Conservation (phyloP, 345 rosid genomes). For the Turnera subulata region DNA sequence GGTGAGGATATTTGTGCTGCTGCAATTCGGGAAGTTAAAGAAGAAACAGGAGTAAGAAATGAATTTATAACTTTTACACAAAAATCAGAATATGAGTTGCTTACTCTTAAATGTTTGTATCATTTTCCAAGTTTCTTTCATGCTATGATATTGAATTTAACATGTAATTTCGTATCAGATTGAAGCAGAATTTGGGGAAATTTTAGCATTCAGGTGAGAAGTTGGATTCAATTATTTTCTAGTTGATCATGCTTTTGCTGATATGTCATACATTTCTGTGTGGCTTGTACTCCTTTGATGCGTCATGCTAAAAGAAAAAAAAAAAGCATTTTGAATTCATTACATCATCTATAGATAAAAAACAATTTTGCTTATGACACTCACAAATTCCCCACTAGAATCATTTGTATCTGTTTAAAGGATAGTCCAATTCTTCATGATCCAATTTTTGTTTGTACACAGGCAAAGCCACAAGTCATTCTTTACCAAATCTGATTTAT, state of each 20-base stretch:
- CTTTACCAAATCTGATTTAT: slow-evolving; percentile 49
- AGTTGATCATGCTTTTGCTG: too few relatives aligned
- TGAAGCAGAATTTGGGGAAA: slow-evolving; percentile 54
- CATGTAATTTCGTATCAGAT: slow-evolving; percentile 30
- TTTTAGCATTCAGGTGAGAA: slow-evolving; percentile 58
- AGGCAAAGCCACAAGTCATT: slow-evolving; percentile 63
- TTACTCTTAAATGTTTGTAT: too few relatives aligned
- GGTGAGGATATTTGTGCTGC: slow-evolving; percentile 70
- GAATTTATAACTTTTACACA: background rate
- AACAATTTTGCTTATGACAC: background rate
- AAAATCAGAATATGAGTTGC: too few relatives aligned
- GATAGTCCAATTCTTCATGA: too few relatives aligned
- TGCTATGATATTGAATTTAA: too few relatives aligned
- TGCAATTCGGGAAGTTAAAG: slow-evolving; percentile 72
- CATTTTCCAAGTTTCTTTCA: background rate
- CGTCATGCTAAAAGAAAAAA: too few relatives aligned
- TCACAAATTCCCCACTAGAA: background rate
- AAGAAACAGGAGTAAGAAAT: slow-evolving; percentile 77
- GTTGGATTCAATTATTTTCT: background rate
- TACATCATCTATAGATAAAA: too few relatives aligned
- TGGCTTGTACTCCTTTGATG: too few relatives aligned
- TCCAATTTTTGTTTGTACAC: background rate
- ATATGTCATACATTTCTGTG: too few relatives aligned
- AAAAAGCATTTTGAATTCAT: too few relatives aligned
- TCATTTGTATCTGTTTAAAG: too few relatives aligned